Evolutionary conservation across 2,329 filamentous ascomycete genomes (phyloP).

Genomic region (Colletotrichum cereale): DNA sequence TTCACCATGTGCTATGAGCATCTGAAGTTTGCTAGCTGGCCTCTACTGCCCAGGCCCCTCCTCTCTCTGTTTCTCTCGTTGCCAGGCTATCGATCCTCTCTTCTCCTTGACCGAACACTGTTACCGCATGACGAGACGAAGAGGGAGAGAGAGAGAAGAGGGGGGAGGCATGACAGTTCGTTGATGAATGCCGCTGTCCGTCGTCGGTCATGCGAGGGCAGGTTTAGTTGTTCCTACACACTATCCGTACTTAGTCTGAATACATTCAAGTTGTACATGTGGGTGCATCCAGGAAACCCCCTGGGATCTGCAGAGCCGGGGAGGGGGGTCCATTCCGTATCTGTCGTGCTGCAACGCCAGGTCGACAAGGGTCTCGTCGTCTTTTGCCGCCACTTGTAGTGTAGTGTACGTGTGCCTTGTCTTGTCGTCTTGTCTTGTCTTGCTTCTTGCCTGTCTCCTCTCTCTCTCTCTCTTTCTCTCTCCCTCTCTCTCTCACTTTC

Average conservation of each 20-base stretch:
- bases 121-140: background rate
- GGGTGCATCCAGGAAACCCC: slow-evolving; percentile 33
- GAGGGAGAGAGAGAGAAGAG: background rate
- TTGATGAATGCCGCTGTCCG: slow-evolving; percentile 10
- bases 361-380: slow-evolving; percentile 29
- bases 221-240: background rate
- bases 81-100: background rate
- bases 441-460: background rate
- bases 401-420: slow-evolving; percentile 6
- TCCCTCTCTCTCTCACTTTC: background rate
- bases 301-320: slow-evolving; percentile 37
- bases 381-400: slow-evolving; percentile 36
- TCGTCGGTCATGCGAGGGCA: slow-evolving; percentile 11
- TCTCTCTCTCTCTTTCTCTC: background rate
- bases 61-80: background rate
- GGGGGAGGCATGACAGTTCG: background rate
- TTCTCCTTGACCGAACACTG: background rate
- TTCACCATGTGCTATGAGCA: slow-evolving; percentile 36
- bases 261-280: background rate
- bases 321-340: slow-evolving; percentile 36
- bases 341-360: slow-evolving; percentile 40
- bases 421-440: slow-evolving; percentile 7
- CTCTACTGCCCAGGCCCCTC: no score
- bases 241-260: no score
- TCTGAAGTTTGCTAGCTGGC: slow-evolving; percentile 13